Conservation (phyloP, 2,329 filamentous ascomycete genomes). For the Cercospora nicotianae region DNA sequence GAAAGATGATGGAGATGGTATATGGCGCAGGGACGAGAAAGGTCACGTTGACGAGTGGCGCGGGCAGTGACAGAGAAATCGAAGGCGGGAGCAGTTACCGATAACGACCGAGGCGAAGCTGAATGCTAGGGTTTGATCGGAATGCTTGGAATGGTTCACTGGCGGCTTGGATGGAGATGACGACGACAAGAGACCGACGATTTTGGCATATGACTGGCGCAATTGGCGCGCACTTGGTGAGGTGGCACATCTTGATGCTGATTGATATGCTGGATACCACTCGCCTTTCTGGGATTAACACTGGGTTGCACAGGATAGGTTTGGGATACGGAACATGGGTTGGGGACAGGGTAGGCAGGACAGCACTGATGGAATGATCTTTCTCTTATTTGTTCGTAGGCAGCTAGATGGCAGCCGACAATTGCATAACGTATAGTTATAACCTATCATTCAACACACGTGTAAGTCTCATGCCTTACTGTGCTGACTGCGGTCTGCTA, state of each 20-base stretch:
- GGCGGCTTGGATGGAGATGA: not conserved
- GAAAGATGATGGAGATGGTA: constrained; percentile 39
- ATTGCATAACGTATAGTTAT: not conserved
- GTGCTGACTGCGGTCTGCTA: not conserved
- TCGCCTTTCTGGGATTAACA: not conserved
- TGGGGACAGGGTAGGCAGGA: not conserved
- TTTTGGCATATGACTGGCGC: not conserved
- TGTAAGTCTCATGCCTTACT: not conserved
- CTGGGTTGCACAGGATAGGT: not conserved
- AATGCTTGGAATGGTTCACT: not conserved
- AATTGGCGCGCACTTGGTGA: not conserved
- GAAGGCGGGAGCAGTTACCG: constrained; percentile 21
- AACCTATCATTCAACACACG: not conserved
- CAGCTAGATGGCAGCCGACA: not conserved
- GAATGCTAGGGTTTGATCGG: not conserved
- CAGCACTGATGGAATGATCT: not conserved
- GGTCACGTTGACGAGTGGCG: constrained; percentile 20
- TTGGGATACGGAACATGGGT: not conserved
- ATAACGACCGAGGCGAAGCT: constrained; percentile 4
- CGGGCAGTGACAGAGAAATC: constrained; percentile 16
- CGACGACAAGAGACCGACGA: not conserved
- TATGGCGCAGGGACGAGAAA: constrained; percentile 34
- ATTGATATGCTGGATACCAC: not conserved
- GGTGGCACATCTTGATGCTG: not conserved
- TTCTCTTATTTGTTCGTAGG: not conserved